Evolutionary conservation across 2,329 filamentous ascomycete species (phyloP).

Genomic region (Ascochyta clinopodiicola): DNA sequence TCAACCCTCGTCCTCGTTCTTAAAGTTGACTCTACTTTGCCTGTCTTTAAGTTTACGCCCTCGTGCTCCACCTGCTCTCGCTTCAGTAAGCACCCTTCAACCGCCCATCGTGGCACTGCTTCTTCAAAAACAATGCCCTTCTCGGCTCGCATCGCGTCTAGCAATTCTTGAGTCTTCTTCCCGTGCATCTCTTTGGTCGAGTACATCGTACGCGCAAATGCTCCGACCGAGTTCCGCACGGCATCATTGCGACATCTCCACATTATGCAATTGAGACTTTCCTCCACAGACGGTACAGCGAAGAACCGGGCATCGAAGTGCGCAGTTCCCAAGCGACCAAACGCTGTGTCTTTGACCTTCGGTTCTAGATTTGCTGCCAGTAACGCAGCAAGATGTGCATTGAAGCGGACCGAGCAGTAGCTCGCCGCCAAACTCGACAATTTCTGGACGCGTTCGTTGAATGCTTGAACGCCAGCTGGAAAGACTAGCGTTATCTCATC

Average conservation of each 20-base stretch:
- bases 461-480: constrained; percentile 33
- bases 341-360: constrained; percentile 21
- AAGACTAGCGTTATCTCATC: constrained; percentile 45
- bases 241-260: constrained; percentile 44
- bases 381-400: constrained; percentile 25
- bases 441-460: constrained; percentile 42
- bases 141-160: constrained; percentile 33
- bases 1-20: constrained; percentile 34
- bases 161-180: constrained; percentile 30
- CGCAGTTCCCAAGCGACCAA: constrained; percentile 26
- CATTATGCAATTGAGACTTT: constrained; percentile 39
- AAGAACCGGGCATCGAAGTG: constrained; percentile 43
- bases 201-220: constrained; percentile 39
- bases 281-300: constrained; percentile 31
- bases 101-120: constrained; percentile 39
- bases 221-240: constrained; percentile 36
- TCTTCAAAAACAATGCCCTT: constrained; percentile 34
- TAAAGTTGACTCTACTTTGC: constrained; percentile 26
- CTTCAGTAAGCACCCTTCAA: constrained; percentile 42
- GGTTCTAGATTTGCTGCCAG: constrained; percentile 27
- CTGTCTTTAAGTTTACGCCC: constrained; percentile 38
- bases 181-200: constrained; percentile 33
- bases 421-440: constrained; percentile 36
- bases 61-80: constrained; percentile 40
- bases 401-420: constrained; percentile 39